Percentiles rank a stretch among this genome's conserved stretches.
phyloP scores from a whole-genome alignment of 257 asterid genomes.

The Solanum clarkiae region DNA sequence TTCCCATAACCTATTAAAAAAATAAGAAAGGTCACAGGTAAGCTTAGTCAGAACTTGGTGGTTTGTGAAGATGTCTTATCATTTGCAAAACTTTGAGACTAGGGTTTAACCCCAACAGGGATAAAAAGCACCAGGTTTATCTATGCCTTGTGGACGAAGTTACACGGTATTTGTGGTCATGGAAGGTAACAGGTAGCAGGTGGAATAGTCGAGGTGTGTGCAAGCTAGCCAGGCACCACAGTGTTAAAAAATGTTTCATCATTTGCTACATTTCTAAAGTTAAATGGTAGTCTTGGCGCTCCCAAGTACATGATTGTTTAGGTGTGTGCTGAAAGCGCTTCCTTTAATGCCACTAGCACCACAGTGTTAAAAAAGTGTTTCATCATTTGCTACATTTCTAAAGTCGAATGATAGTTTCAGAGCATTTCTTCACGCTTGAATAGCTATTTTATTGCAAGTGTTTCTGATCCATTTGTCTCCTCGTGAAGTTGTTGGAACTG shows the following conservation, averaged over 20 bases:
- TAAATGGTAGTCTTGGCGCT: neutral
- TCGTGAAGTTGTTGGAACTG: constrained; percentile 86
- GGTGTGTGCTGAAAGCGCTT: no score
- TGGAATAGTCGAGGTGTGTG: neutral
- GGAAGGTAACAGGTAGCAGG: neutral
- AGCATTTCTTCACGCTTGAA: neutral
- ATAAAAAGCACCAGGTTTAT: neutral
- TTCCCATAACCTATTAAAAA: neutral
- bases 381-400: neutral
- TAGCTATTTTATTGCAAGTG: neutral
- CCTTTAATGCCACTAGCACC: no score
- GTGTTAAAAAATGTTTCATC: neutral
- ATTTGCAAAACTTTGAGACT: neutral
- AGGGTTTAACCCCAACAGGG: neutral
- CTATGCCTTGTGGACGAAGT: neutral
- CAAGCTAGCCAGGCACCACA: neutral
- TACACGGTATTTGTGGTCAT: neutral
- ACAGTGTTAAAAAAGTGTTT: neutral
- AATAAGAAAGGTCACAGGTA: neutral
- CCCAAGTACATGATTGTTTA: no score
- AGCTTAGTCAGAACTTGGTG: neutral
- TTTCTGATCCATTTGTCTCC: neutral
- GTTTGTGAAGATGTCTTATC: neutral
- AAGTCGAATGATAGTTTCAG: neutral
- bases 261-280: neutral